Base-by-base conservation (phyloP, 139 green algal species). In the Astrephomene gubernaculifera region DNA sequence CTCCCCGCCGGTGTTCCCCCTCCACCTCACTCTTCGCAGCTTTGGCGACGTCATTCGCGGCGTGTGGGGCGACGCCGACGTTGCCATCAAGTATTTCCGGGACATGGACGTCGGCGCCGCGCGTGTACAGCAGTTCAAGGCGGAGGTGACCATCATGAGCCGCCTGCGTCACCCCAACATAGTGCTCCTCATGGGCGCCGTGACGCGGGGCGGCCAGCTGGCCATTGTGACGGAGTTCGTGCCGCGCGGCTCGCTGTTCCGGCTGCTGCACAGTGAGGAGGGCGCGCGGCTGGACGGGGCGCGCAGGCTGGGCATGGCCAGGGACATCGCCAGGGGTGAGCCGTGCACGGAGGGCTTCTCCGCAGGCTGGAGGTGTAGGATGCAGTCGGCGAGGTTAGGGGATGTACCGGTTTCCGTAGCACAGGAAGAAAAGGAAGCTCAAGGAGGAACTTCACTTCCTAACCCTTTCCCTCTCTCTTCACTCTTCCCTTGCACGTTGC, bases 11-110 rank as follows among this genome's bases (percentile, higher is more conserved):
- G 22, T n/a, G 19, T 14, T 38, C 63, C 5, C 31, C 6, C 39
- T 9, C 61, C 22, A 9, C 4, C 68, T 21, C 39, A 2, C 22
- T 22, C 70, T 12, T 0, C 43, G 29, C 49, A 73, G 60, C 60
- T 85, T 57, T 29, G 88, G 91, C 6, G 93, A 95, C 79, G 90
- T 96, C 49, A 98, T 94, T 87, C 72, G 78, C 54, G 93, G 90
- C 22, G 87, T 64, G 25, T 98, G 93, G 93, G 88, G 92, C n/a
- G 89, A 94, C 61, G 98, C 96, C 0, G 94, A 98, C 63, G 97
- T 99, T 29, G 97, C 97, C 2, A 94, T 99, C 63, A 99, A 99
- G 92, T 87, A 90, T 33, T 90, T 98, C 35, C 86, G 98, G 36
- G 94, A 98, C 69, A 92, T 96, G 70, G 87, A 89, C 54, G 74